Evolutionary conservation across 805 yeast species (phyloP).

Genomic region (Spathaspora sp.): DNA sequence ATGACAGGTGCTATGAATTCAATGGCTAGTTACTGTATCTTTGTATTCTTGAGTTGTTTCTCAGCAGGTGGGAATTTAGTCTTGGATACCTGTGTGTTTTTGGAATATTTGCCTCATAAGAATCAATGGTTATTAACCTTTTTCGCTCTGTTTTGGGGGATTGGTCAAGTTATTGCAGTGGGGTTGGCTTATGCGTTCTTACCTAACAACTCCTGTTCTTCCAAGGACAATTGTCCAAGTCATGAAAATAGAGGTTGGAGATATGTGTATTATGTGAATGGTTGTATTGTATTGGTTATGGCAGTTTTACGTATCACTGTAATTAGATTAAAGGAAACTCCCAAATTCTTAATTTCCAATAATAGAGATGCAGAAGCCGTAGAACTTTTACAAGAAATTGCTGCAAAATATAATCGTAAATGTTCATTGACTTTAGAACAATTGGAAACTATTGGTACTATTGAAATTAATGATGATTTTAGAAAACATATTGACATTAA

Average conservation of each 20-base stretch:
- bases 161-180: slow-evolving; percentile 55
- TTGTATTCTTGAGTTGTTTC: slow-evolving; percentile 42
- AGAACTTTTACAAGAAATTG: slow-evolving; percentile 37
- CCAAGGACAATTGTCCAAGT: slow-evolving; percentile 40
- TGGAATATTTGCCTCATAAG: slow-evolving; percentile 50
- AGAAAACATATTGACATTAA: slow-evolving; percentile 17
- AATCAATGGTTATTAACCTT: slow-evolving; percentile 50
- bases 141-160: slow-evolving; percentile 55
- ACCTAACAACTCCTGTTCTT: slow-evolving; percentile 45
- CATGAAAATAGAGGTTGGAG: slow-evolving; percentile 60
- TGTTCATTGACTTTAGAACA: slow-evolving; percentile 45
- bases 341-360: slow-evolving; percentile 51
- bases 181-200: slow-evolving; percentile 57
- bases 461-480: slow-evolving; percentile 15
- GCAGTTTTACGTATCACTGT: slow-evolving; percentile 29
- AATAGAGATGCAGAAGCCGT: slow-evolving; percentile 52
- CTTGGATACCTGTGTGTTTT: slow-evolving; percentile 49
- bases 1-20: slow-evolving; percentile 50
- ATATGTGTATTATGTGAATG: slow-evolving; percentile 46
- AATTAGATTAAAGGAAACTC: slow-evolving; percentile 47
- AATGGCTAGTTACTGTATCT: slow-evolving; percentile 48
- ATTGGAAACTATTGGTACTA: slow-evolving; percentile 42
- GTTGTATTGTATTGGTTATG: slow-evolving; percentile 45
- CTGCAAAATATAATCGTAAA: slow-evolving; percentile 44
- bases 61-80: slow-evolving; percentile 59